Conservation (phyloP, 805 yeast species). For the Wickerhamiella spandovensis region DNA sequence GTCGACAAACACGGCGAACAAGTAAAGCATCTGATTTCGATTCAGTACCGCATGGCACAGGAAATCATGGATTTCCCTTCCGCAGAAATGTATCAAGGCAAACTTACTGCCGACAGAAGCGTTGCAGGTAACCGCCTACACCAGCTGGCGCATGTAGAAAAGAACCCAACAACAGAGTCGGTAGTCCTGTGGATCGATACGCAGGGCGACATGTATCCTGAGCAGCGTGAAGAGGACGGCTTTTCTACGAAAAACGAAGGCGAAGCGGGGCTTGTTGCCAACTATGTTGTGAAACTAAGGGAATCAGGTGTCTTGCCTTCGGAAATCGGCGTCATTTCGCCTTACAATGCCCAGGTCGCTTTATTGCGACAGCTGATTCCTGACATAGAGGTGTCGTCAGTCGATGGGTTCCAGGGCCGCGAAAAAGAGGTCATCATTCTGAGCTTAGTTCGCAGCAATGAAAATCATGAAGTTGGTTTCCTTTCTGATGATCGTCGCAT, state of each 20-base stretch:
- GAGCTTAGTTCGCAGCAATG: constrained; percentile 73
- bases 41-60: constrained; percentile 81
- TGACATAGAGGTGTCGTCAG: constrained; percentile 66
- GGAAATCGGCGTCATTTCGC: constrained; percentile 76
- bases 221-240: constrained; percentile 30
- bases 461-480: constrained; percentile 61
- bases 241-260: constrained; percentile 50
- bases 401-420: constrained; percentile 94
- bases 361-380: constrained; percentile 35
- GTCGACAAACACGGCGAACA: constrained; percentile 34
- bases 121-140: constrained; percentile 40
- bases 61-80: constrained; percentile 73
- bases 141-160: constrained; percentile 37
- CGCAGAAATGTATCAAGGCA: constrained; percentile 43
- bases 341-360: constrained; percentile 79
- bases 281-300: constrained; percentile 42
- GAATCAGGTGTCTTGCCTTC: constrained; percentile 38
- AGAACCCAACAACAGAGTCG: constrained; percentile 40
- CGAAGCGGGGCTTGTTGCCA: constrained; percentile 50
- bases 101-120: constrained; percentile 46
- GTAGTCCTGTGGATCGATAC: constrained; percentile 81
- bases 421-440: constrained; percentile 81
- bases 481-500: constrained; percentile 63
- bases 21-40: constrained; percentile 47
- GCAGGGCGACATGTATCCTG: constrained; percentile 66